Evolutionary conservation across 192 early-diverging fungal species (phyloP), one percentile per base, ranked within the genome.

Genomic region (Cetraspora pellucida): DNA sequence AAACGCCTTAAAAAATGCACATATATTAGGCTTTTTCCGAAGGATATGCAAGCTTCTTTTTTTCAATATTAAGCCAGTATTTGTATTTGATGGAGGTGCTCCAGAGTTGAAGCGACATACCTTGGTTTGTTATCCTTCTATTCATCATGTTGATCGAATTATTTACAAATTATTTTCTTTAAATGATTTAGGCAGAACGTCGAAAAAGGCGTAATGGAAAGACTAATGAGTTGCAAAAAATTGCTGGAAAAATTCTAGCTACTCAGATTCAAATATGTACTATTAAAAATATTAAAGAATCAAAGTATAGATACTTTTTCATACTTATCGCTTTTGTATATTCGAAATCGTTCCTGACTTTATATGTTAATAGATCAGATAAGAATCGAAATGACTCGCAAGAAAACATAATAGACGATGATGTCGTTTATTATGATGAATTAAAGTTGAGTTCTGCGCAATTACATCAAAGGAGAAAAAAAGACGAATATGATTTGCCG

Each of bases 81-180:
- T 98, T 89, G 96, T 99, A 5, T 99, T 96, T 88, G 98, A 99
- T 81, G 98, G 98, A 10, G 91, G 86, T 3, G 89, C 92, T 0
- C 98, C 98, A 3, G 84, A 88, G 45, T 82, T 99, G 55, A 99
- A 99, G 81, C 83, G 91, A 13, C 44, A 70, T 10, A 95, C 93
- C 0, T 86, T 93, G 49, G 90, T 87, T 84, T 75, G 89, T 84
- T 44, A 60, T 77, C 67, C 11, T 17, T 14, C 7, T 16, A 21
- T 27, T 19, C 78, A 43, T 69, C 70, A 71, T 61, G 74, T 14
- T 61, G n/a, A 66, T 27, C 60, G 25, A 57, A 52, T 19, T 9
- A 4, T 57, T 6, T 21, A 21, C 37, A 27, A 47, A 16, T 57
- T 50, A 0, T 14, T 11, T 55, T 57, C 50, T 58, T 60, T 63